Percentiles rank a stretch among this genome's conserved stretches.
These are phyloP conservation scores for Talinum fruticosum DNA, from an alignment of 148 eudicot species.

Conservation along the genomic window DNA sequence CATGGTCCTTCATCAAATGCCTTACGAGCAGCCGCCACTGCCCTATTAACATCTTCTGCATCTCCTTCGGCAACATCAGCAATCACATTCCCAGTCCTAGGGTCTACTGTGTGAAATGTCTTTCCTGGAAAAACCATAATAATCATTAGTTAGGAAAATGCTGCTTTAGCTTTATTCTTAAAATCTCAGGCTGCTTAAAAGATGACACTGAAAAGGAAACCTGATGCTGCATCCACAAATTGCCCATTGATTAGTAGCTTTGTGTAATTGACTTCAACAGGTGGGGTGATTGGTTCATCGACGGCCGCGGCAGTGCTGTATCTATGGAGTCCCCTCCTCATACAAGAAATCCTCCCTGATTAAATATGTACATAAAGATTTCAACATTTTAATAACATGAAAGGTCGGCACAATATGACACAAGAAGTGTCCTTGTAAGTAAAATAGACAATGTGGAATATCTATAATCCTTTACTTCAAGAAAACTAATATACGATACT, in stretches of 20 bases:
- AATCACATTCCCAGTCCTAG: conserved; percentile 75
- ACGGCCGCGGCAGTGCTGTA: conserved; percentile 51
- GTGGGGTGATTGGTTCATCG: conserved; percentile 60
- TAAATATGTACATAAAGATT: background rate
- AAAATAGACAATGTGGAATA: background rate
- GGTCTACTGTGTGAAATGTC: conserved; percentile 67
- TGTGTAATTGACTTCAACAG: conserved; percentile 47
- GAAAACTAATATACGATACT: background rate
- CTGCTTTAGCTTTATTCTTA: background rate
- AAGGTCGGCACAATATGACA: background rate
- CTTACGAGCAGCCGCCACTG: conserved; percentile 72
- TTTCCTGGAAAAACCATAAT: conserved; percentile 40
- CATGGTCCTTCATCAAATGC: conserved; percentile 87
- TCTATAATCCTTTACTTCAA: background rate
- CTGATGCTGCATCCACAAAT: conserved; percentile 71
- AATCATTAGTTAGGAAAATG: background rate
- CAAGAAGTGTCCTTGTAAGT: background rate
- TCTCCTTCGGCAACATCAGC: conserved; percentile 80
- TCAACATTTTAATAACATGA: background rate
- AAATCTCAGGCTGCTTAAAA: background rate
- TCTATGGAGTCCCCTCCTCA: conserved; percentile 34
- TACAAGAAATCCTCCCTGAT: conserved; percentile 38
- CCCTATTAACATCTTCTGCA: conserved; percentile 66
- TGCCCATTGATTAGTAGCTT: conserved; percentile 67
- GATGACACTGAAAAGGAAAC: conserved; percentile 15